phyloP scores from a whole-genome alignment of 352 stramenopile species.

The Globisporangium abappressorium region DNA sequence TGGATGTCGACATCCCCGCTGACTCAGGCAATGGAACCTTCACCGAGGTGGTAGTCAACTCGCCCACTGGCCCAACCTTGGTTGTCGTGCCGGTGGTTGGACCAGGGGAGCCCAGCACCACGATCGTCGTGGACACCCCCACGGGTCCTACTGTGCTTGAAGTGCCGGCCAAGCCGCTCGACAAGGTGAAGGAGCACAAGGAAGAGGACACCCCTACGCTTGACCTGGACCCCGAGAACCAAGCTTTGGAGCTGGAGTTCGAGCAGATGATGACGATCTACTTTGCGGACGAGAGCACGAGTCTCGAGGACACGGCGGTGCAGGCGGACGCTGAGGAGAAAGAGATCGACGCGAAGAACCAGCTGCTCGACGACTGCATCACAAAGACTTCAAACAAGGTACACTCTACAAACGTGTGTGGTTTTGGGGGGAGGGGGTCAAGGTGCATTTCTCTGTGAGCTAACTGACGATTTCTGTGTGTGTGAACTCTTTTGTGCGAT shows the following conservation, averaged over 20 bases:
- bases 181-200: background rate
- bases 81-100: constrained; percentile 3
- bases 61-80: background rate
- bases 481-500: constrained; percentile 5
- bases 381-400: constrained; percentile 44
- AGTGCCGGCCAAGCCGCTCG: background rate
- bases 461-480: background rate
- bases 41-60: constrained; percentile 8
- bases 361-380: constrained; percentile 44
- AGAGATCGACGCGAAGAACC: constrained; percentile 19
- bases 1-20: background rate
- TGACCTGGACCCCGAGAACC: background rate
- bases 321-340: constrained; percentile 26
- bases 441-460: background rate
- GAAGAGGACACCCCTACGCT: background rate
- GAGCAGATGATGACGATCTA: constrained; percentile 28
- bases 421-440: no score
- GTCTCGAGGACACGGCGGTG: constrained; percentile 18
- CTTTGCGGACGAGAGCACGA: constrained; percentile 27
- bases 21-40: background rate
- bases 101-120: constrained; percentile 4
- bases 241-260: constrained; percentile 21
- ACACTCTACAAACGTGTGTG: background rate
- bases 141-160: constrained; percentile 9
- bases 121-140: constrained; percentile 13